Evolutionary conservation across 176 grass and related monocot genomes (phyloP).

Genomic region (Eleusine coracana): DNA sequence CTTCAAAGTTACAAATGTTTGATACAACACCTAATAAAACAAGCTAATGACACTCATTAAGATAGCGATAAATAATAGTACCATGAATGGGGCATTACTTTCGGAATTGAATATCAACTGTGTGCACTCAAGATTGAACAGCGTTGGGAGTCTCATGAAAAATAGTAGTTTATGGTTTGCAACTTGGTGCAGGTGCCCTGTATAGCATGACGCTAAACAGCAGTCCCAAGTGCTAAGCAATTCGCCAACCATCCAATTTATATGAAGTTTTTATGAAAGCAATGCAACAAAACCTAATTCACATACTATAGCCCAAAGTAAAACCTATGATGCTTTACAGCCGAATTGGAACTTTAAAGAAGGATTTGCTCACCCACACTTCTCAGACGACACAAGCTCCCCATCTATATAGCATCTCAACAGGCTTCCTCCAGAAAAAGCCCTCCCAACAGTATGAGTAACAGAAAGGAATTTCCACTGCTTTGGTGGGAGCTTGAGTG

Average conservation of each 20-base stretch:
- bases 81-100: neutral
- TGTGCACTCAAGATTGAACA: neutral
- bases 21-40: neutral
- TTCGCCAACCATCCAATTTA: neutral
- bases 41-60: neutral
- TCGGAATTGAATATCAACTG: neutral
- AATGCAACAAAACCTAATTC: neutral
- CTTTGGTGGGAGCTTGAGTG: constrained; percentile 72
- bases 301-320: neutral
- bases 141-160: neutral
- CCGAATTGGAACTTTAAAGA: neutral
- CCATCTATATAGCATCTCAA: constrained; percentile 91
- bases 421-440: constrained; percentile 91
- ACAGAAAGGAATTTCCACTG: constrained; percentile 93
- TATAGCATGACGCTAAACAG: neutral
- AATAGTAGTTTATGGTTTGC: neutral
- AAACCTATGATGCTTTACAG: neutral
- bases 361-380: constrained; percentile 69
- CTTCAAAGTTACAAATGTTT: neutral
- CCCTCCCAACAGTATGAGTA: constrained; percentile 90
- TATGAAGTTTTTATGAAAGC: neutral
- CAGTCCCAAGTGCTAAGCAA: neutral
- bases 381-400: constrained; percentile 76
- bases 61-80: neutral
- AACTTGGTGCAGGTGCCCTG: neutral